Base-by-base conservation (phyloP, 2,329 filamentous ascomycete genomes). In the Reticulascus tulasneorum region DNA sequence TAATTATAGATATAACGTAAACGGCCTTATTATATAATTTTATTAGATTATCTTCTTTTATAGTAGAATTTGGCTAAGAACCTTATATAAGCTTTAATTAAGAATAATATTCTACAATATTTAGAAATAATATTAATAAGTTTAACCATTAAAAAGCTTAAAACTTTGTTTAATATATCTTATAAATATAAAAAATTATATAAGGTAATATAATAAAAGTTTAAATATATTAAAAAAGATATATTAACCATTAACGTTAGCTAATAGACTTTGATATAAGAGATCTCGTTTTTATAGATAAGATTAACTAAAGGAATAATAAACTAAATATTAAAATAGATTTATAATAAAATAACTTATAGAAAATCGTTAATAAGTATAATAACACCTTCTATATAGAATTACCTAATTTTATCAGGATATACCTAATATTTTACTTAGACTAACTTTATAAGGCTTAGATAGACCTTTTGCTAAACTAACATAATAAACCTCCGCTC, bases 21-120 rank as follows among this genome's bases (percentile, higher is more conserved):
- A 16, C 16, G 16, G 26, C 18, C 26, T 35, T n/a, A n/a, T 10
- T 35, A 35, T 11, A n/a, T 35, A 27, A 28, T 15, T 12, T 35
- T 13, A 17, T 25, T 6, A 30, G 6, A n/a, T 21, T 21, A 13
- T 23, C 21, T 3, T 12, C 21, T 8, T 19, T 15, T 2, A 5
- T 31, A 22, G 15, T 10, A 18, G 9, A 9, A 20, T 7, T 23
- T 15, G n/a, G n/a, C 20, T 16, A 29, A 29, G 17, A 29, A 18
- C 12, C 12, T 10, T 19, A 21, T 29, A 29, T 29, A 18, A 32
- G 7, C 6, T 29, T 18, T 9, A 18, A 18, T 18, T 27, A 27
- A 27, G 9, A 15, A 16, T 16, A 8, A 27, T 27, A 8, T 16
- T 9, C 17, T 15, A 27, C 13, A 13, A 15, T 27, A 27, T 15